Evolutionary conservation across 2,329 filamentous ascomycete genomes (phyloP), one percentile per base, ranked within the genome.

Genomic region (Fusarium piperis): DNA sequence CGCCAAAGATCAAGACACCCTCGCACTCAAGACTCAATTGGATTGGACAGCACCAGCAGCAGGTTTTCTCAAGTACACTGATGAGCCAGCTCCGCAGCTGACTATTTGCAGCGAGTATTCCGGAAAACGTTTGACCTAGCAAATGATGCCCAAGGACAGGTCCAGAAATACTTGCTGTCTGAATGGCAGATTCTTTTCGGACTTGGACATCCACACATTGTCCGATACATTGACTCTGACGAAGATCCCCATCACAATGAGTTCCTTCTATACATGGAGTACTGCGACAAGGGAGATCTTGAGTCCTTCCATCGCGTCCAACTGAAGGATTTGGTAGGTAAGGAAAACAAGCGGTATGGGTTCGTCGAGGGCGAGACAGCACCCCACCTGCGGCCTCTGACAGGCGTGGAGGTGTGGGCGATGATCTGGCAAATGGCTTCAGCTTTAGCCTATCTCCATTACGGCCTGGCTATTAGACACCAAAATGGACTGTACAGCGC

Each of bases 351-450:
- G 10, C 18, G 13, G 6, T 58, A 58, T 10, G 55, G 55, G 12
- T 58, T 58, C 30, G 4, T n/a, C 16, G 36, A 20, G 38, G 18
- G 5, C 4, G 15, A 32, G 12, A 9, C 18, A 2, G 10, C 13
- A 9, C 28, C 33, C 10, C 3, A 20, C 6, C 9, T 6, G 2
- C 15, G 20, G 3, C 33, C 53, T 1, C 13, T 57, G 13, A 39
- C 20, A 0, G 33, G 36, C 12, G 16, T 32, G 4, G 36, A 44
- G n/a, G 16, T 38, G 2, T 58, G 55, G 55, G 28, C 10, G 1
- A 41, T 58, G 36, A 44, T 44, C 12, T 41, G 36, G 23, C 55
- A 58, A 32, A 10, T 58, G 16, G 35, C 55, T 6, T 58, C 26
- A 5, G 55, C 36, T 2, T 11, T 58, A 11, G 55, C 55, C 12